Conservation (phyloP, 23 red algal genomes). For the Pyropia haitanensis region DNA sequence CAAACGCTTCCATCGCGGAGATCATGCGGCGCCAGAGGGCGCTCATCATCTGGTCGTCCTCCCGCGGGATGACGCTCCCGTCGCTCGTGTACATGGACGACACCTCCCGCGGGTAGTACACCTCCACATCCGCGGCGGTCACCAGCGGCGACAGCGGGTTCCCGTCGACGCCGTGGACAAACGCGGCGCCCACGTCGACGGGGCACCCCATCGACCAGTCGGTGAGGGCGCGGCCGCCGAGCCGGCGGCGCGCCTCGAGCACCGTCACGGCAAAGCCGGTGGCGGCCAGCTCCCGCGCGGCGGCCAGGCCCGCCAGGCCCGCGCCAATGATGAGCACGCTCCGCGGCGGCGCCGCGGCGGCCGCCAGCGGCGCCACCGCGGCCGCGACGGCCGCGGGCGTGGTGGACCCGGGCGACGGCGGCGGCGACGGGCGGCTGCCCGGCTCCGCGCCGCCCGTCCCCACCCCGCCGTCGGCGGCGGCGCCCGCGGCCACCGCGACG, state of each 20-base stretch:
- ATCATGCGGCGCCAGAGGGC: not conserved
- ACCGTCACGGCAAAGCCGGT: conserved; percentile 64
- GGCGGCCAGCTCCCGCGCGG: conserved; percentile 63
- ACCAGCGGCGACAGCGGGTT: conserved; percentile 73
- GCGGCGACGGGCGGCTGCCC: no score
- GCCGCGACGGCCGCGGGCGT: no score
- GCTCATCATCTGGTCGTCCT: not conserved
- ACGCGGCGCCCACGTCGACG: conserved; percentile 81
- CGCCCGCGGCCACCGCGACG: no score
- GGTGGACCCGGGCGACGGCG: no score
- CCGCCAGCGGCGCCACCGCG: not conserved
- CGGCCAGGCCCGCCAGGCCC: conserved; percentile 85
- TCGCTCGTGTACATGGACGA: not conserved
- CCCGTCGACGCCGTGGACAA: conserved; percentile 68
- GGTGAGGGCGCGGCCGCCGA: conserved; percentile 81
- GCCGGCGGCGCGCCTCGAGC: conserved; percentile 66
- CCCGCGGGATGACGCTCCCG: not conserved
- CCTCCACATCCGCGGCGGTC: conserved; percentile 22
- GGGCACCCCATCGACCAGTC: conserved; percentile 48
- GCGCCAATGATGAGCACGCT: conserved; percentile 88
- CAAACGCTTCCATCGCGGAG: not conserved
- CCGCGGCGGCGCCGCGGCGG: conserved; percentile 7
- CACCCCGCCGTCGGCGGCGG: no score
- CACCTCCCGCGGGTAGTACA: conserved; percentile 34
- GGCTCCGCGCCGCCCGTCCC: no score